Conservation (phyloP, 257 asterid genomes). For the Plantago elongata region DNA sequence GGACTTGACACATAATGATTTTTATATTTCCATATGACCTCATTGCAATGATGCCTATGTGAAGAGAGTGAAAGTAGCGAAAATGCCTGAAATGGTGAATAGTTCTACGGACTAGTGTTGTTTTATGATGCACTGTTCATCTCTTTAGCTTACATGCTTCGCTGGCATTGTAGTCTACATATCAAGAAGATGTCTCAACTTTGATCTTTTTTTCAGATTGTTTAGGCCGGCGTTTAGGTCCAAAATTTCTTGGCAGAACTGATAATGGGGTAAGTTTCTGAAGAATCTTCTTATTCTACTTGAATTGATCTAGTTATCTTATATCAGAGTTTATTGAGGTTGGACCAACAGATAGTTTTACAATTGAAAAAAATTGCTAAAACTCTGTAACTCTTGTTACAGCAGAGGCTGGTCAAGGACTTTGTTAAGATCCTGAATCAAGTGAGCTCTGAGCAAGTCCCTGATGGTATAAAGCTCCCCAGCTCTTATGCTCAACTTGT, state of each 20-base stretch:
- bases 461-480: constrained; percentile 74
- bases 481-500: constrained; percentile 86
- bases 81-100: too few relatives aligned
- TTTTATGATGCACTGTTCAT: too few relatives aligned
- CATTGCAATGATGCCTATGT: too few relatives aligned
- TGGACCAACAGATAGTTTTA: background rate
- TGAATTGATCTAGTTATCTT: constrained; percentile 13
- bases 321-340: constrained; percentile 2
- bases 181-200: background rate
- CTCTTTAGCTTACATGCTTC: too few relatives aligned
- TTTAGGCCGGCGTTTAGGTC: constrained; percentile 94
- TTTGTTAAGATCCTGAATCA: constrained; percentile 84
- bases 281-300: background rate
- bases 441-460: constrained; percentile 87
- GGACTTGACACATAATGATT: too few relatives aligned
- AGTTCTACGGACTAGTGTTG: too few relatives aligned
- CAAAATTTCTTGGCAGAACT: constrained; percentile 82
- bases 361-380: constrained; percentile 12
- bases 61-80: too few relatives aligned
- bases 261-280: constrained; percentile 78
- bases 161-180: too few relatives aligned
- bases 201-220: constrained; percentile 62
- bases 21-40: too few relatives aligned
- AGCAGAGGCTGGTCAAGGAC: constrained; percentile 87
- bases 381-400: constrained; percentile 23